Evolutionary conservation across 2,329 filamentous ascomycete species (phyloP), one percentile per base, ranked within the genome.

Genomic region (Ophiostoma ulmi): DNA sequence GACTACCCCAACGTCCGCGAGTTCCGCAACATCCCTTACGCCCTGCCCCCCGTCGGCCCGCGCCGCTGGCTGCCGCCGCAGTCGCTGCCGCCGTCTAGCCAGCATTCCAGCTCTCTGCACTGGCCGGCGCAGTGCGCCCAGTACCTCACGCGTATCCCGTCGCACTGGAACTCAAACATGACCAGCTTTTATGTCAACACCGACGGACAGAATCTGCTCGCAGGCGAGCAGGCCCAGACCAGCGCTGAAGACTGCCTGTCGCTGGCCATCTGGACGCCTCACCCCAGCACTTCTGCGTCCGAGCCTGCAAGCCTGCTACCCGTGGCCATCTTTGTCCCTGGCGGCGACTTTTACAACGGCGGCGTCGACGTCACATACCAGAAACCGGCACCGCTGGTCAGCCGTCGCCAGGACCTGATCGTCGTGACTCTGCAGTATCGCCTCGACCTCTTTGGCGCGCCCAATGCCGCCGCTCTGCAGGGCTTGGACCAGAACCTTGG

Each of bases 351-450:
- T 73, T 76, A 81, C 5, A 77, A 81, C 71, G 80, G 80, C 5
- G 80, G 80, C 11, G 5, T 58, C 22, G 8, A 58, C 52, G n/a
- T 58, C 11, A 58, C 35, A 5, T 63, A 63, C 58, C 26, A 63
- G 11, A 63, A 63, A 14, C 58, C 58, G 78, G 75, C 35, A 73
- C 75, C 20, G 72, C 74, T 0, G 76, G 71, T 79, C 84, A 66
- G 82, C 80, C 3, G 77, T 78, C 3, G 75, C 80, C 76, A 84
- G 68, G 82, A 84, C 55, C 77, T 83, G 1, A 75, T 85, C 2
- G 76, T 85, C 0, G 80, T 85, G 1, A 81, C 81, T 0, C 76
- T 84, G 70, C 85, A 84, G 77, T 85, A 82, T 72, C 80, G 82
- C 1, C 55, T 81, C 61, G 80, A 79, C 70, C 78, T 82, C 71